These are phyloP conservation scores for Chenopodium formosanum DNA, from an alignment of 148 eudicot genomes.

Conservation along the genomic window DNA sequence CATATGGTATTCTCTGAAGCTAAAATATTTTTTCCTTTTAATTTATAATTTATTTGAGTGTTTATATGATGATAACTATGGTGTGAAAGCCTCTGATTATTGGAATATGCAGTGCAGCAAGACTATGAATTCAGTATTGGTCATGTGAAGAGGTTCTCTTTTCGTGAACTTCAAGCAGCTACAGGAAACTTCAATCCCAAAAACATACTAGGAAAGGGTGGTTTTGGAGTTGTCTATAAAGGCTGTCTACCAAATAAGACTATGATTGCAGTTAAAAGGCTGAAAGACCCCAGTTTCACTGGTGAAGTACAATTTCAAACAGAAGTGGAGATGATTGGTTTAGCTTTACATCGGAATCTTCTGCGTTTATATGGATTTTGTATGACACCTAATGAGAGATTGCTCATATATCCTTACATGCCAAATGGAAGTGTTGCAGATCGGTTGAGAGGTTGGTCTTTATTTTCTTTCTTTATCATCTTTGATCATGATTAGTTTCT, in stretches of 20 bases:
- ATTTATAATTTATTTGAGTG: background rate
- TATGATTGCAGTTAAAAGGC: slow-evolving; percentile 83
- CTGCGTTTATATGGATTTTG: slow-evolving; percentile 83
- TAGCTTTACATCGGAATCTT: slow-evolving; percentile 87
- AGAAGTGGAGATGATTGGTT: slow-evolving; percentile 96
- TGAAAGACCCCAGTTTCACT: slow-evolving; percentile 76
- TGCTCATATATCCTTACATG: slow-evolving; percentile 92
- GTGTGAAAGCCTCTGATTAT: slow-evolving; percentile 14
- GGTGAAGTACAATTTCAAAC: slow-evolving; percentile 97
- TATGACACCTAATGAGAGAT: slow-evolving; percentile 72
- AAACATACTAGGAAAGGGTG: slow-evolving; percentile 83
- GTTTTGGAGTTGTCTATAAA: slow-evolving; percentile 88
- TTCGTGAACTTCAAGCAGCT: slow-evolving; percentile 83
- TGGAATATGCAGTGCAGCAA: slow-evolving; percentile 71
- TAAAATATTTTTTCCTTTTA: background rate
- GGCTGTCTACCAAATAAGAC: slow-evolving; percentile 73
- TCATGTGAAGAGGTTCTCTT: slow-evolving; percentile 72
- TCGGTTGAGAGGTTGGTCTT: slow-evolving; percentile 74
- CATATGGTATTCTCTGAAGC: slow-evolving; percentile 53
- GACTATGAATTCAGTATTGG: slow-evolving; percentile 74
- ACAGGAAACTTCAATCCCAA: slow-evolving; percentile 65
- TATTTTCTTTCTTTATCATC: background rate
- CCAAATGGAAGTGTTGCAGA: slow-evolving; percentile 96
- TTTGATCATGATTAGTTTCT: background rate
- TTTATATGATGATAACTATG: background rate